Evolutionary conservation across 805 yeast species (phyloP).

Genomic region (Candida oleophila): DNA sequence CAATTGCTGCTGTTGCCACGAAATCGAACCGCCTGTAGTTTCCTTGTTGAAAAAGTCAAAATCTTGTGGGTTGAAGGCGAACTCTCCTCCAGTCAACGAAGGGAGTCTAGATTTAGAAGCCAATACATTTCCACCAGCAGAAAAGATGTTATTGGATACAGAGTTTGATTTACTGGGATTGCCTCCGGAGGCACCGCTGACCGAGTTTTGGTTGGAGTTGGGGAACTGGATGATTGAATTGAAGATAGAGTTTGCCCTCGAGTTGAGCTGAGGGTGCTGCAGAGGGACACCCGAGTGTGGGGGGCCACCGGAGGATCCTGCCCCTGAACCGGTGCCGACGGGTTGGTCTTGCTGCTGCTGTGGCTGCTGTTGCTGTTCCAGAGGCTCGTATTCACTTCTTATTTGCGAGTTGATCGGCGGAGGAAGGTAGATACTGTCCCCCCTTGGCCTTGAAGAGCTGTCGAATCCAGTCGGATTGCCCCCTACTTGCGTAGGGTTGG

Average conservation of each 20-base stretch:
- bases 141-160: slow-evolving; percentile 6
- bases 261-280: slow-evolving; percentile 16
- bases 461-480: slow-evolving; percentile 10
- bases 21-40: slow-evolving; percentile 27
- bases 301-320: background rate
- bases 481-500: slow-evolving; percentile 5
- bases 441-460: slow-evolving; percentile 25
- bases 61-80: slow-evolving; percentile 23
- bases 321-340: background rate
- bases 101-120: slow-evolving; percentile 2
- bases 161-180: slow-evolving; percentile 8
- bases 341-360: slow-evolving; percentile 7
- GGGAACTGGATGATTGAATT: slow-evolving; percentile 41
- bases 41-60: slow-evolving; percentile 34
- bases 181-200: slow-evolving; percentile 22
- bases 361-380: slow-evolving; percentile 5
- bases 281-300: slow-evolving; percentile 8
- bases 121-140: slow-evolving; percentile 4
- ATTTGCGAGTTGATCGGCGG: slow-evolving; percentile 28
- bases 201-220: slow-evolving; percentile 30
- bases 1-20: slow-evolving; percentile 22
- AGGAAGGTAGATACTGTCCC: slow-evolving; percentile 38
- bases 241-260: slow-evolving; percentile 39
- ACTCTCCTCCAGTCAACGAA: slow-evolving; percentile 12
- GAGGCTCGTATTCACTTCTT: slow-evolving; percentile 11